Percentiles rank a stretch among this genome's conserved stretches.
These are phyloP conservation scores for Phytopythium sindhum DNA, from an alignment of 352 stramenopile genomes.

Conservation along the genomic window DNA sequence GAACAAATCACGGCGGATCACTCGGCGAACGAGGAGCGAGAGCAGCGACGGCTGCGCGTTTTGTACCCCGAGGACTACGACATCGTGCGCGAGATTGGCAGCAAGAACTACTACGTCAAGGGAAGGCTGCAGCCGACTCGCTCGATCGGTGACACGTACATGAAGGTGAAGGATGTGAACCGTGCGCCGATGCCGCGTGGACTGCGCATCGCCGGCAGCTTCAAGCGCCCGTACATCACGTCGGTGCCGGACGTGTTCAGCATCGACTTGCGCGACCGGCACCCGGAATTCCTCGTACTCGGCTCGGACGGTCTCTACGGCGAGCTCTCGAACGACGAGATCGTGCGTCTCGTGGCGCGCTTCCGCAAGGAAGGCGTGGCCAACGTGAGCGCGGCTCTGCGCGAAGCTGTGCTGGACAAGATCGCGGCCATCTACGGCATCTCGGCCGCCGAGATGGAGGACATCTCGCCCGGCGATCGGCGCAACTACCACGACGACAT, in stretches of 20 bases:
- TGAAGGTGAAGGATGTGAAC: conserved; percentile 77
- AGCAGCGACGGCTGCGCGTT: conserved; percentile 51
- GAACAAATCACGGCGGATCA: conserved; percentile 69
- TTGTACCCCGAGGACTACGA: conserved; percentile 64
- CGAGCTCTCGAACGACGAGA: conserved; percentile 62
- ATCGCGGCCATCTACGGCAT: conserved; percentile 58
- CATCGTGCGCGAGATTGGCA: conserved; percentile 66
- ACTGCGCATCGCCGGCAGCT: conserved; percentile 51
- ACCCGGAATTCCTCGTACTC: conserved; percentile 59
- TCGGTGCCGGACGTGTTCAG: conserved; percentile 68
- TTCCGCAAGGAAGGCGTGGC: conserved; percentile 45
- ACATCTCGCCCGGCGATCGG: conserved; percentile 52
- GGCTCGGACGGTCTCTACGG: conserved; percentile 62
- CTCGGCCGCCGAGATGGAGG: conserved; percentile 37
- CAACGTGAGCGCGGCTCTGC: conserved; percentile 55
- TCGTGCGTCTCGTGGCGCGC: conserved; percentile 39
- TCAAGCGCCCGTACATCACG: conserved; percentile 61
- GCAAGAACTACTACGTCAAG: conserved; percentile 68
- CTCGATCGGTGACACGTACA: conserved; percentile 67
- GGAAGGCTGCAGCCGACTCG: conserved; percentile 63
- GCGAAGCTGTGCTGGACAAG: conserved; percentile 40
- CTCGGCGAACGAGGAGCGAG: conserved; percentile 57
- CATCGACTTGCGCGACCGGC: conserved; percentile 42
- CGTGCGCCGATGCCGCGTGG: conserved; percentile 53
- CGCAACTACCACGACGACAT: conserved; percentile 74